Evolutionary conservation across 2,329 filamentous ascomycete species (phyloP).

Genomic region (Chaetomium globosum): DNA sequence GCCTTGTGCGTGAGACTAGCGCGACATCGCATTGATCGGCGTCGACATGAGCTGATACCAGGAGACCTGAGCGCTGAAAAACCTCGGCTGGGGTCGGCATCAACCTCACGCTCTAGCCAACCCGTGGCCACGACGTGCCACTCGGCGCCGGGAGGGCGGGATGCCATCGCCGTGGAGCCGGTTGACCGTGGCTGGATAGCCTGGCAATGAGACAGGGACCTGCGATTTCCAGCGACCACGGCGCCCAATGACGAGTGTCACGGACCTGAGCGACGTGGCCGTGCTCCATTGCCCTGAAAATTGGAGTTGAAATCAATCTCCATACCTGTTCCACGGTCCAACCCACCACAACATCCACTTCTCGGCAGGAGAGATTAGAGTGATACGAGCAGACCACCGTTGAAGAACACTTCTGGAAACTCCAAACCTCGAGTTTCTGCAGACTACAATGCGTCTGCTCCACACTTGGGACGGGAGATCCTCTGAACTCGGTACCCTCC

Average conservation of each 20-base stretch:
- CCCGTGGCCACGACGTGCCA: slow-evolving; percentile 15
- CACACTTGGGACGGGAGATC: neutral
- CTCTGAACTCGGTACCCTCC: neutral
- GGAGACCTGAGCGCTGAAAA: slow-evolving; percentile 28
- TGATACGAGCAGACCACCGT: slow-evolving; percentile 14
- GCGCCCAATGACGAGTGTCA: slow-evolving; percentile 23
- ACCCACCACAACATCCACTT: slow-evolving; percentile 15
- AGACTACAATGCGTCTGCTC: slow-evolving; percentile 6
- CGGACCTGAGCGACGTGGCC: slow-evolving; percentile 28
- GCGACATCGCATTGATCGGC: slow-evolving; percentile 32
- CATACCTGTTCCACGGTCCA: slow-evolving; percentile 22
- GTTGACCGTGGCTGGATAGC: slow-evolving; percentile 18
- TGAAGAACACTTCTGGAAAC: slow-evolving; percentile 31
- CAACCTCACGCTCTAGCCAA: slow-evolving; percentile 18
- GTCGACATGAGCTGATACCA: slow-evolving; percentile 22
- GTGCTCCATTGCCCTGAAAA: slow-evolving; percentile 22
- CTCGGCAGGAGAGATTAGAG: neutral
- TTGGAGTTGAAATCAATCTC: neutral
- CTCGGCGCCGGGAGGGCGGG: slow-evolving; percentile 27
- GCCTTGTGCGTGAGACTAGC: slow-evolving; percentile 11
- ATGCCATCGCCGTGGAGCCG: slow-evolving; percentile 29
- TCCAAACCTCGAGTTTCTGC: slow-evolving; percentile 12
- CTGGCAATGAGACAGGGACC: neutral
- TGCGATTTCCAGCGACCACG: slow-evolving; percentile 21
- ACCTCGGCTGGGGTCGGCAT: slow-evolving; percentile 29